Conservation (phyloP, 1,284 basidiomycete genomes). For the Meripilus lineatus region DNA sequence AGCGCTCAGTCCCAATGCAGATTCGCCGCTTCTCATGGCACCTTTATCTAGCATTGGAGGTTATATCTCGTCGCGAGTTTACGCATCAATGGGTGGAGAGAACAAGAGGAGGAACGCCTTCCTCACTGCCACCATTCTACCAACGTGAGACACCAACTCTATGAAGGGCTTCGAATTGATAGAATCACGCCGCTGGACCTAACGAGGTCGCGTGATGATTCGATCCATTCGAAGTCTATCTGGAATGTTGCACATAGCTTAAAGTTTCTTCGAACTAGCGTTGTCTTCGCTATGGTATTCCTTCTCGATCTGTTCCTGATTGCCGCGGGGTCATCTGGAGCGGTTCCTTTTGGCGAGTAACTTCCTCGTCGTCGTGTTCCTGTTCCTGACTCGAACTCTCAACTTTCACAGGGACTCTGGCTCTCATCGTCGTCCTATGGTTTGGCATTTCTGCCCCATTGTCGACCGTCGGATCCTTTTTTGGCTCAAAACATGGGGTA, state of each 20-base stretch:
- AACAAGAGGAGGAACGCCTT: constrained; percentile 83
- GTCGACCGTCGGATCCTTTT: constrained; percentile 69
- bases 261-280: constrained; percentile 33
- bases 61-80: constrained; percentile 84
- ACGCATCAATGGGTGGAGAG: constrained; percentile 79
- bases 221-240: no score
- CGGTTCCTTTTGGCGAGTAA: constrained; percentile 84
- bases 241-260: neutral
- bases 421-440: constrained; percentile 90
- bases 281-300: constrained; percentile 82
- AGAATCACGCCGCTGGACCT: neutral
- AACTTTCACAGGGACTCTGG: constrained; percentile 64
- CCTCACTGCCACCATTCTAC: constrained; percentile 84
- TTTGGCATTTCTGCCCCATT: constrained; percentile 91
- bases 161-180: constrained; percentile 1
- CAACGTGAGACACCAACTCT: constrained; percentile 58
- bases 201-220: no score
- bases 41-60: constrained; percentile 65
- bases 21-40: neutral
- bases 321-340: constrained; percentile 84
- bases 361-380: constrained; percentile 2
- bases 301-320: constrained; percentile 86
- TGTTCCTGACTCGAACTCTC: constrained; percentile 5
- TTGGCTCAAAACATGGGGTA: constrained; percentile 87
- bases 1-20: constrained; percentile 17